Evolutionary conservation across 257 asterid species (phyloP), one percentile per base, ranked within the genome.

Genomic region (Cordia subcordata): DNA sequence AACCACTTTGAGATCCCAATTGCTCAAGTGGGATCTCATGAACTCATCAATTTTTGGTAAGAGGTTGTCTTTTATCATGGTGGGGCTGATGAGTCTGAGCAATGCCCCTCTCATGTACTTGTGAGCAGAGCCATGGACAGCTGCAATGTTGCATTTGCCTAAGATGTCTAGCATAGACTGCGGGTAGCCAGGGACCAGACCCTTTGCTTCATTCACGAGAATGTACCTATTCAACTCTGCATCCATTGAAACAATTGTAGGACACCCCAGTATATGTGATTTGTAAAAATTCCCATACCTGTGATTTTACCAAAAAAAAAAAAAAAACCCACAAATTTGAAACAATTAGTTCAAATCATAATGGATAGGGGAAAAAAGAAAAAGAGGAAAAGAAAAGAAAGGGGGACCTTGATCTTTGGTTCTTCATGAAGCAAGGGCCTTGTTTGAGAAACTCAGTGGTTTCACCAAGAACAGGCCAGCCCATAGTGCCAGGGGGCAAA

Each of bases 391-490:
- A n/a, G n/a, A n/a, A n/a, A n/a, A n/a, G n/a, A n/a, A n/a, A n/a
- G 18, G 44, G 22, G 60, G 57, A 93, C 97, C 97, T 93, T 71
- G 96, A 71, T 85, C 96, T 87, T 73, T 93, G 94, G 71, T 68
- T 84, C 70, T 73, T 89, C 99, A 93, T 87, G 80, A 93, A 93
- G 67, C 60, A 75, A 27, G 99, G 99, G 11, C 99, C 99, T 59
- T 81, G 99, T 58, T 87, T 93, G 1, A 93, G 83, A 74, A 93
- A 93, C 80, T 87, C 99, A 1, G 99, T 85, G 4, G 99, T 93
- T 72, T 93, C 99, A 45, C 99, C 99, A 51, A 93, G 84, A 62
- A 93, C 75, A 32, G 97, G 99, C 99, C 99, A 93, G 13, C 99
- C 99, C 99, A 89, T 93, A 66, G 96, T 89, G 33, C 99, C 99